These are phyloP conservation scores for Ruellia speciosa DNA, from an alignment of 305 asterid genomes.

Conservation along the genomic window DNA sequence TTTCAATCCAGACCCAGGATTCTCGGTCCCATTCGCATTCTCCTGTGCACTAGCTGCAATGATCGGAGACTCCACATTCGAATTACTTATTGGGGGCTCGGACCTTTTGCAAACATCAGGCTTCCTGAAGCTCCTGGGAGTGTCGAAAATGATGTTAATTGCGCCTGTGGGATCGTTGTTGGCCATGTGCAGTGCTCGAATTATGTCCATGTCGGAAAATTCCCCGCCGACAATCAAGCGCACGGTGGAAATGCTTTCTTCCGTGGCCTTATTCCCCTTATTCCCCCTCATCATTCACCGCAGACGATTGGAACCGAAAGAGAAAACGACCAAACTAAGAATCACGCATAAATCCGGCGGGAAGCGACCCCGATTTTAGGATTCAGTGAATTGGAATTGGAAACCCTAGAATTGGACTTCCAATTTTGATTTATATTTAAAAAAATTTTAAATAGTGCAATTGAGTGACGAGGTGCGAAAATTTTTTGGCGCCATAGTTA, in stretches of 20 bases:
- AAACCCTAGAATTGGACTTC: conserved; percentile 25
- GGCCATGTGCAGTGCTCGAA: conserved; percentile 95
- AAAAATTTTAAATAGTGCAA: conserved; percentile 9
- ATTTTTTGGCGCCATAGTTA: no score
- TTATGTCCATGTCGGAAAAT: conserved; percentile 70
- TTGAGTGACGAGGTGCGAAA: no score
- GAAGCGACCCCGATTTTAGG: conserved; percentile 9
- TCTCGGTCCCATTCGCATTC: conserved; percentile 17
- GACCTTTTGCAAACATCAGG: conserved; percentile 30
- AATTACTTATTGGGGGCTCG: conserved; percentile 24
- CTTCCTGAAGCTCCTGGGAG: conserved; percentile 47
- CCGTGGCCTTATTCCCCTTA: conserved; percentile 53
- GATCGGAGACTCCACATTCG: conserved; percentile 21
- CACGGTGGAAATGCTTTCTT: conserved; percentile 61
- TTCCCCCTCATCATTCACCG: conserved; percentile 39
- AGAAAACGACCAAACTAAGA: not conserved
- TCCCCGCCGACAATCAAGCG: conserved; percentile 73
- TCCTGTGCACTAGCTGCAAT: conserved; percentile 16
- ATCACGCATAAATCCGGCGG: not conserved
- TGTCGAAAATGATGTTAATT: conserved; percentile 78
- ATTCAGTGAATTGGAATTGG: conserved; percentile 15
- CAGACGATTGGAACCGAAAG: conserved; percentile 10
- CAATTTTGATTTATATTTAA: not conserved
- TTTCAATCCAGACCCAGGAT: conserved; percentile 18
- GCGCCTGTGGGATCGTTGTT: conserved; percentile 86